Conservation (phyloP, 2,329 filamentous ascomycete species). For the Ophioceras dolichostomum region DNA sequence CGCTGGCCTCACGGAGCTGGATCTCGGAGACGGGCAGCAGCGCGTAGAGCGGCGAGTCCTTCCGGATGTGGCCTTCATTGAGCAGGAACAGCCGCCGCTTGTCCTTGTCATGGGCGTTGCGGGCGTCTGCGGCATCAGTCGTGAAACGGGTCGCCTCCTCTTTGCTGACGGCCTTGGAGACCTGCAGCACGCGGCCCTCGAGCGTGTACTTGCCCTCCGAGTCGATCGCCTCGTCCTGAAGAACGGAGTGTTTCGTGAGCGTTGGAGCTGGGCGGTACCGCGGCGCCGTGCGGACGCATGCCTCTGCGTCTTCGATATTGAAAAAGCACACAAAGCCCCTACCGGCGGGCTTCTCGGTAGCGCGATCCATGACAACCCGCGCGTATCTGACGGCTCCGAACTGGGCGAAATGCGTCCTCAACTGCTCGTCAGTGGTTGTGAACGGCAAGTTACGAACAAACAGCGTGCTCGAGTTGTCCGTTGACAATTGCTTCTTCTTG, state of each 20-base stretch:
- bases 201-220: conserved; percentile 78
- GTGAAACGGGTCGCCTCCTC: conserved; percentile 66
- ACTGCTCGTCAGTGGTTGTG: conserved; percentile 66
- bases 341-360: conserved; percentile 76
- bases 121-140: conserved; percentile 55
- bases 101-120: conserved; percentile 60
- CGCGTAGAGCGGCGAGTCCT: conserved; percentile 66
- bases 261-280: conserved; percentile 32
- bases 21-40: conserved; percentile 68
- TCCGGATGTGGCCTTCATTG: conserved; percentile 69
- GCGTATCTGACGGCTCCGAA: conserved; percentile 89
- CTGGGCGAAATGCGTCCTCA: conserved; percentile 75
- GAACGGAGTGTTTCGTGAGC: conserved; percentile 63
- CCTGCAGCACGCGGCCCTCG: conserved; percentile 74
- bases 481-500: conserved; percentile 22
- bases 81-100: conserved; percentile 84
- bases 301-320: conserved; percentile 59
- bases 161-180: conserved; percentile 76
- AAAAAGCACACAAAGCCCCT: conserved; percentile 95
- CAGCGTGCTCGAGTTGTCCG: conserved; percentile 63
- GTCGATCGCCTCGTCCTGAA: conserved; percentile 78
- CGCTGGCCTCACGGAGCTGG: conserved; percentile 78
- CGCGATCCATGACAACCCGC: conserved; percentile 75
- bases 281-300: conserved; percentile 67
- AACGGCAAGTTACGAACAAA: conserved; percentile 95